These are phyloP conservation scores for Trifolium repens DNA, from an alignment of 306 rosid species.

Conservation along the genomic window DNA sequence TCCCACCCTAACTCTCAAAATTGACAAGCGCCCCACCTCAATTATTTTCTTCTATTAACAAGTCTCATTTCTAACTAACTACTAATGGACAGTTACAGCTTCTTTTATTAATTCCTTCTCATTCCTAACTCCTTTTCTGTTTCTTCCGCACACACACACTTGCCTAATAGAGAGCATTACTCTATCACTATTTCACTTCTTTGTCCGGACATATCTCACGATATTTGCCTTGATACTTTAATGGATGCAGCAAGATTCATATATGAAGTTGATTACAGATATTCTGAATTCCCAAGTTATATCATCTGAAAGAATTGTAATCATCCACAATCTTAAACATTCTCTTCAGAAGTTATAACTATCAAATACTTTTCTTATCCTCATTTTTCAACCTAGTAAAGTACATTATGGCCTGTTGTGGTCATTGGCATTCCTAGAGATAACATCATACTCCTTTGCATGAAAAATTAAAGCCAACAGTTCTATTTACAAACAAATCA, in stretches of 20 bases:
- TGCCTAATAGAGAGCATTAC: background rate
- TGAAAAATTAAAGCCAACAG: constrained; percentile 29
- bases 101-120: background rate
- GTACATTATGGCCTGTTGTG: constrained; percentile 33
- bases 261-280: constrained; percentile 17
- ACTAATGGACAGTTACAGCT: background rate
- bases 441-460: constrained; percentile 26
- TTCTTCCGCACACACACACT: background rate
- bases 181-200: background rate
- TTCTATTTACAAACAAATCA: constrained; percentile 34
- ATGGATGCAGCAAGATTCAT: constrained; percentile 33
- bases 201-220: background rate
- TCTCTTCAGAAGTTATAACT: constrained; percentile 1
- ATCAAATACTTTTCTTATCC: constrained; percentile 29
- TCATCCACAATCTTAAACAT: constrained; percentile 8
- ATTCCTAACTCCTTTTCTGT: background rate
- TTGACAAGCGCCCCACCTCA: background rate
- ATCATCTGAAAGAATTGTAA: constrained; percentile 27
- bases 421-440: constrained; percentile 29
- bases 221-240: background rate
- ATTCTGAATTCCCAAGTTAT: constrained; percentile 29
- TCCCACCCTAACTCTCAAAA: background rate
- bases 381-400: constrained; percentile 16
- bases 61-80: background rate
- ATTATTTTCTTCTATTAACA: background rate